Percentiles rank a stretch among this genome's conserved stretches.
phyloP scores from a whole-genome alignment of 176 grass and related monocot species.

The Cenchrus fungigraminus region DNA sequence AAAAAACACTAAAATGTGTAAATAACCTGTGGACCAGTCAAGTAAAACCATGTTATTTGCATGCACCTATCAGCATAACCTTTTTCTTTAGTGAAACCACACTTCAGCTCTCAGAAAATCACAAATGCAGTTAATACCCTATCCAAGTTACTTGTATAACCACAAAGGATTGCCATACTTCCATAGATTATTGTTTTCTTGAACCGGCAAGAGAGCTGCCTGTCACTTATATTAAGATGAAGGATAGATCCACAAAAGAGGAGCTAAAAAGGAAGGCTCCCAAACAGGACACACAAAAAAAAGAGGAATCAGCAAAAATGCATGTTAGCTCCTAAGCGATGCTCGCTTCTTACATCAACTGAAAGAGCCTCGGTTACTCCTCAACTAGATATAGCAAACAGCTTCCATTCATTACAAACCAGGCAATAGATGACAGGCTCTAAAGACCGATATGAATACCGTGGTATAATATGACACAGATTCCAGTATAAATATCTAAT shows the following conservation, averaged over 20 bases:
- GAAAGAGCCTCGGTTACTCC: not conserved
- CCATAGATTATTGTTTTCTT: not conserved
- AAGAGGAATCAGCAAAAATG: not conserved
- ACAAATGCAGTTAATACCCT: slow-evolving; percentile 6
- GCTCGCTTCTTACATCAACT: not conserved
- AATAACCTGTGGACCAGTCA: slow-evolving; percentile 14
- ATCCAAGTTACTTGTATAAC: not conserved
- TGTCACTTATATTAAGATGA: not conserved
- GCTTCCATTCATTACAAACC: not conserved
- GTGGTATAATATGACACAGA: slow-evolving; percentile 9
- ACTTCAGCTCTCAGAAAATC: not conserved
- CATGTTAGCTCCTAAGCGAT: not conserved
- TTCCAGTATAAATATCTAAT: slow-evolving; percentile 15
- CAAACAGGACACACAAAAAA: not conserved
- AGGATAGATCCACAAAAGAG: not conserved
- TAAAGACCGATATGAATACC: not conserved
- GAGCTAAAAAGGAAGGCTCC: slow-evolving; percentile 3
- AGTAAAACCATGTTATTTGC: not conserved
- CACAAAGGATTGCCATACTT: slow-evolving; percentile 12
- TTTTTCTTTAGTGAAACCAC: slow-evolving; percentile 31
- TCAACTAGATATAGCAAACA: not conserved
- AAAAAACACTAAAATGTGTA: slow-evolving; percentile 11
- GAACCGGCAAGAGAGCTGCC: too few relatives aligned
- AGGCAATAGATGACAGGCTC: not conserved
- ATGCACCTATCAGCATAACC: not conserved